A percentile compares a stretch with the other conserved stretches of the same genome.
Conservation (phyloP, 352 stramenopile species). For the Globisporangium middletonii region DNA sequence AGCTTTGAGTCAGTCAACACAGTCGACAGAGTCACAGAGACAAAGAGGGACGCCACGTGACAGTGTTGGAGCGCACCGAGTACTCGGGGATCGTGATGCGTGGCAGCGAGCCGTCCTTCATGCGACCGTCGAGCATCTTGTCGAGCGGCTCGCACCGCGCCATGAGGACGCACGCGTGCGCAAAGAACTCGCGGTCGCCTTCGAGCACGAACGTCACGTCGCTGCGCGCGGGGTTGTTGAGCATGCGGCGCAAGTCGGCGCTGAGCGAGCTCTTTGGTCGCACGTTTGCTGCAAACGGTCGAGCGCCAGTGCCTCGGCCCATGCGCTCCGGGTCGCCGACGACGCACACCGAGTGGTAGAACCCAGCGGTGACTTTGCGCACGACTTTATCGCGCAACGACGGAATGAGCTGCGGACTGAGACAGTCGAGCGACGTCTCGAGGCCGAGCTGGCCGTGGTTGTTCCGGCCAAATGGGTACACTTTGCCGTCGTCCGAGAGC, state of each 20-base stretch:
- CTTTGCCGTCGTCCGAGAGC: constrained; percentile 78
- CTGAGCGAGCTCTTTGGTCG: constrained; percentile 34
- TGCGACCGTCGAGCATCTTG: constrained; percentile 87
- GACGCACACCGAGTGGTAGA: constrained; percentile 89
- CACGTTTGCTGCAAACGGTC: not conserved
- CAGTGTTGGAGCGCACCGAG: constrained; percentile 28
- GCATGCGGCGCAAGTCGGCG: constrained; percentile 65
- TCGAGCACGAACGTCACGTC: constrained; percentile 86
- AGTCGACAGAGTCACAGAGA: not conserved
- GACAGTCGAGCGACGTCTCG: constrained; percentile 63
- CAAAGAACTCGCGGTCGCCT: constrained; percentile 42
- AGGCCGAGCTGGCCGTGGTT: constrained; percentile 91
- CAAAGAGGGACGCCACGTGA: not conserved
- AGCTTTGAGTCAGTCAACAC: not conserved
- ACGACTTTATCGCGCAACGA: constrained; percentile 49
- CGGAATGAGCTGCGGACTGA: constrained; percentile 68
- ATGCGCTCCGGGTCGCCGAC: constrained; percentile 14
- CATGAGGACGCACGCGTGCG: constrained; percentile 85
- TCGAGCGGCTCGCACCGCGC: constrained; percentile 85
- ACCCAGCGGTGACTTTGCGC: constrained; percentile 84
- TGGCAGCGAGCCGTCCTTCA: constrained; percentile 63
- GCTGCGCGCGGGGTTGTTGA: constrained; percentile 80
- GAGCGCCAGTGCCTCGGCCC: not conserved
- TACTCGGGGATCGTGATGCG: constrained; percentile 74
- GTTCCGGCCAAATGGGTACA: constrained; percentile 91